Evolutionary conservation across 495 filamentous ascomycete species (phyloP), one percentile per base, ranked within the genome.

Genomic region (Oidiodendron maius): DNA sequence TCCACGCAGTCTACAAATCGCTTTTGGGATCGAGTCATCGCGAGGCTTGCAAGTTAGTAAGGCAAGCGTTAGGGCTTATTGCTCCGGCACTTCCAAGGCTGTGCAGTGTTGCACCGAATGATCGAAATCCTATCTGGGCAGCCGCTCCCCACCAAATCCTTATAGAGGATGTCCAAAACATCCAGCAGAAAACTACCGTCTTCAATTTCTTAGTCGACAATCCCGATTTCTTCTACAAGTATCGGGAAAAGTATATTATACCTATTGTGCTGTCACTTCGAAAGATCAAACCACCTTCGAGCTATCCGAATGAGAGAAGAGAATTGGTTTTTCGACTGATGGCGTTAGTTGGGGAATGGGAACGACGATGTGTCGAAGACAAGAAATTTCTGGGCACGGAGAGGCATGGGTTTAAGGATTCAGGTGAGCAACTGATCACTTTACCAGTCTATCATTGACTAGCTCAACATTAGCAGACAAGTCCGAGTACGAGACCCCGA

Each of bases 121-220:
- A 77, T 23, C 59, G 71, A 20, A 76, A 74, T 46, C 83, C 83
- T 2, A 69, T 90, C 21, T 97, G 93, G 94, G 87, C 91, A 2
- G 84, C 87, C 55, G 89, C 91, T 66, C 89, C 94, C 22, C 81
- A 90, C 26, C 87, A 87, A 22, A 96, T 97, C 41, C 67, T 99
- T 42, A 82, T 87, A 5, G 94, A 99, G 64, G 94, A 99, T 62
- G 90, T 84, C n/a, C 86, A 89, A 52, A 99, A 99, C 55, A 74
- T 91, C 48, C 91, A 95, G 66, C 94, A 97, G 67, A 83, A 96
- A 63, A 96, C 89, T 25, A 89, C 86, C 65, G 96, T 99, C 55
- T 97, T 96, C 65, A 85, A 96, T 56, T 99, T 97, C 63, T 69
- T 99, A 13, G 94, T 96, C 25, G 76, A 87, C 37, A 90, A 97